phyloP scores from a whole-genome alignment of 257 asterid genomes.

The Ajuga chamaepitys region DNA sequence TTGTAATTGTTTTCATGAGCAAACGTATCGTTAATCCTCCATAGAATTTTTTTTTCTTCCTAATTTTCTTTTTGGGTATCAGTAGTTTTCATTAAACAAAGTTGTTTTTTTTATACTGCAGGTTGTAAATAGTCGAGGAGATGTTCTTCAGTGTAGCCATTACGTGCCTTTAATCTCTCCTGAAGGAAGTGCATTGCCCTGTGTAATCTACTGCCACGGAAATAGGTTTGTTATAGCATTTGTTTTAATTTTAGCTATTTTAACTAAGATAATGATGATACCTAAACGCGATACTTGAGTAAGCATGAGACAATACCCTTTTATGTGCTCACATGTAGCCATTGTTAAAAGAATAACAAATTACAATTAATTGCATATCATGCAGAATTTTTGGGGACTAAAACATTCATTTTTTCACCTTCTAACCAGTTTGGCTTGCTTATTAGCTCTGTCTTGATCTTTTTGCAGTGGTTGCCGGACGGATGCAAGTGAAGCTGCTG shows the following conservation, averaged over 20 bases:
- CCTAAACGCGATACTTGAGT: too few relatives aligned
- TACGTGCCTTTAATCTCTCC: constrained; percentile 65
- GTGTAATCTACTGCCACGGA: constrained; percentile 95
- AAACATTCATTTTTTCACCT: not conserved
- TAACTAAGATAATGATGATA: too few relatives aligned
- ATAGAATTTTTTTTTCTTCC: not conserved
- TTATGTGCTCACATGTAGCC: too few relatives aligned
- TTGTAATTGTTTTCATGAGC: too few relatives aligned
- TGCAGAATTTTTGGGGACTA: not conserved
- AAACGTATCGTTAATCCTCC: not conserved
- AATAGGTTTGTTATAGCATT: constrained; percentile 55
- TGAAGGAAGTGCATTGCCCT: constrained; percentile 67
- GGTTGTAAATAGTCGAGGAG: constrained; percentile 75
- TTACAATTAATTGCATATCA: too few relatives aligned
- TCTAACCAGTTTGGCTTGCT: not conserved
- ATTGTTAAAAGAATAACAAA: too few relatives aligned
- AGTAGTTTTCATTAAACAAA: not conserved
- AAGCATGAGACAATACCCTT: too few relatives aligned
- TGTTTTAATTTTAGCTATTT: too few relatives aligned
- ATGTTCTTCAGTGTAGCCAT: constrained; percentile 86
- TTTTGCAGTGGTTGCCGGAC: constrained; percentile 85
- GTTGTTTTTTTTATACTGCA: constrained; percentile 28
- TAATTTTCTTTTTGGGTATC: not conserved
- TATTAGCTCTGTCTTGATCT: constrained; percentile 17
- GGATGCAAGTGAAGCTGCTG: constrained; percentile 98